Evolutionary conservation across 805 yeast species (phyloP), one percentile per base, ranked within the genome.

Genomic region (Candida argentea): DNA sequence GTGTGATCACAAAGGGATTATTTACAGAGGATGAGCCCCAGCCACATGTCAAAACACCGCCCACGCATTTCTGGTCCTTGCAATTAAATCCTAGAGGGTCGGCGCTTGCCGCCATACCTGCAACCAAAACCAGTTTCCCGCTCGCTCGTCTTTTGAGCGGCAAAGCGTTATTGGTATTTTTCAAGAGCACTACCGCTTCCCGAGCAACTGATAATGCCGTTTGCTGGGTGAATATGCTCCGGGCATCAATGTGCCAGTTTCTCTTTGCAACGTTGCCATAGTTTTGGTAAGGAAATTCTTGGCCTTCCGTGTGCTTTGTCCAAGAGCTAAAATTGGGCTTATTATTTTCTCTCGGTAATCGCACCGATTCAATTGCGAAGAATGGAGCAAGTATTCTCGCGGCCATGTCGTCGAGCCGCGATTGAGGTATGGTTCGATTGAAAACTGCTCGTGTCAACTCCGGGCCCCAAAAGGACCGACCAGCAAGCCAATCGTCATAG

Each of bases 1-100:
- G 80, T 1, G 78, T 65, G n/a, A 70, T 56, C 4, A 71, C 67
- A 42, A 55, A 70, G 3, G 76, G 75, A 24, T 70, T 65, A 37
- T 61, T 65, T 10, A 66, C 76, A 7, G 75, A 58, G 1, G 78
- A 73, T 4, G 81, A 73, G 0, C 82, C 83, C 76, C 81, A 71
- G 9, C 81, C 81, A 17, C 67, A 58, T 19, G 70, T 66, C 23
- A 74, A 42, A 2, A 70, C 64, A 3, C 82, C 83, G 32, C 67
- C 61, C 7, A 57, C 56, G 34, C 72, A 63, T 26, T 57, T 60
- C 42, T 67, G 71, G 42, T 73, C 78, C 33, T 57, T 63, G 31
- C 73, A 65, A 37, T 65, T 69, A 37, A 67, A 61, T 0, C 80
- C 81, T 24, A 57, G 50, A 1, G 70, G 60, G 35, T 63, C 68